Percentiles rank a stretch among this genome's conserved stretches.
These are phyloP conservation scores for Vitis rupestris DNA, from an alignment of 164 flowering plant species.

Conservation along the genomic window DNA sequence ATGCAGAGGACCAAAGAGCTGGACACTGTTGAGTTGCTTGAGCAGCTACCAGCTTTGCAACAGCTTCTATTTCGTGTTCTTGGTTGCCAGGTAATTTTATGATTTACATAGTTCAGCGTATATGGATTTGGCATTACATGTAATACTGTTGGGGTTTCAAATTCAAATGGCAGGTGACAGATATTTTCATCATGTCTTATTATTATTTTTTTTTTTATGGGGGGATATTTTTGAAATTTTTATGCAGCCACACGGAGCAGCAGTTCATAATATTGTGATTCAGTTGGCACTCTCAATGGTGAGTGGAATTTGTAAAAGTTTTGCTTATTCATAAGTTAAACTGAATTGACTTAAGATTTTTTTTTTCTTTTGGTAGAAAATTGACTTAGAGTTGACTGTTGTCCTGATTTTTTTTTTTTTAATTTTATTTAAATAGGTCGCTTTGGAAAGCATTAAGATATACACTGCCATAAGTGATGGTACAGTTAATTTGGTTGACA, in stretches of 20 bases:
- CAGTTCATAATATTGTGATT: slow-evolving; percentile 73
- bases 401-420: not conserved
- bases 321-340: not conserved
- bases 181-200: not conserved
- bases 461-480: slow-evolving; percentile 91
- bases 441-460: slow-evolving; percentile 83
- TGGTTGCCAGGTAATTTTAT: slow-evolving; percentile 73
- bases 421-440: slow-evolving; percentile 58
- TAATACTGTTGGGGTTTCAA: not conserved
- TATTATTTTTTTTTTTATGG: slow-evolving; percentile 2
- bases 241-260: slow-evolving; percentile 95
- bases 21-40: slow-evolving; percentile 83
- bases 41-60: slow-evolving; percentile 92
- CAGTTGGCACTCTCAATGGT: slow-evolving; percentile 93
- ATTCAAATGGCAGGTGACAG: not conserved
- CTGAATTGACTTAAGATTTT: not conserved
- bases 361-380: not conserved
- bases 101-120: not conserved
- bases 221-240: slow-evolving; percentile 1
- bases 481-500: slow-evolving; percentile 86
- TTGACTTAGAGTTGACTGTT: not conserved
- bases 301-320: slow-evolving; percentile 16
- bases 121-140: not conserved
- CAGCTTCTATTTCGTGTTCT: slow-evolving; percentile 82
- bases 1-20: slow-evolving; percentile 88